Percentiles rank a stretch among this genome's conserved stretches.
These are phyloP conservation scores for Racocetra persica DNA, from an alignment of 371 early-diverging fungal genomes.

Conservation along the genomic window DNA sequence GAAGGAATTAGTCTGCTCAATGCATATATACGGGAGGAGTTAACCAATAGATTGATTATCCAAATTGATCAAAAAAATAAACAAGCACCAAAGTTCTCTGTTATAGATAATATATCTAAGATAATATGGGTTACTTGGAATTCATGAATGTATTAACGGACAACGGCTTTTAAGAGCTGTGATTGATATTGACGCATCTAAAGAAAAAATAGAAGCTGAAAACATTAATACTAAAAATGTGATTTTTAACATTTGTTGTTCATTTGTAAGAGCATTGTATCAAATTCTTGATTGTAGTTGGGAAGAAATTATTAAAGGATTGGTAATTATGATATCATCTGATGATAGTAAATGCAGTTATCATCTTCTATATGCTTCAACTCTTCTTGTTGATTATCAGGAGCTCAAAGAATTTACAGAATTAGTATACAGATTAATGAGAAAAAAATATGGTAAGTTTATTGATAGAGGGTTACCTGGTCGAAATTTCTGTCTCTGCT, in stretches of 20 bases:
- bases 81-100: not conserved
- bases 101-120: slow-evolving; percentile 32
- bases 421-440: slow-evolving; percentile 30
- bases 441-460: slow-evolving; percentile 35
- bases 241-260: slow-evolving; percentile 27
- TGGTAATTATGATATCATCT: slow-evolving; percentile 24
- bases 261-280: slow-evolving; percentile 34
- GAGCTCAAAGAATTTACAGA: slow-evolving; percentile 36
- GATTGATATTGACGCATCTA: slow-evolving; percentile 16
- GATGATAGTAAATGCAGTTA: no score
- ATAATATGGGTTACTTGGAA: slow-evolving; percentile 17
- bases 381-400: slow-evolving; percentile 35
- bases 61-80: not conserved
- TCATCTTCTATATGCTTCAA: slow-evolving; percentile 32
- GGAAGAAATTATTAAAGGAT: slow-evolving; percentile 31
- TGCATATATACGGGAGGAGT: slow-evolving; percentile 23
- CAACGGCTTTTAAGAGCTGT: slow-evolving; percentile 32
- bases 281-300: slow-evolving; percentile 30
- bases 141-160: slow-evolving; percentile 40
- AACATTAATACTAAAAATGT: not conserved
- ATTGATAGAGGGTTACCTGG: slow-evolving; percentile 27
- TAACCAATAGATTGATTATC: slow-evolving; percentile 28
- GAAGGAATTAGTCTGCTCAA: slow-evolving; percentile 29
- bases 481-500: slow-evolving; percentile 11
- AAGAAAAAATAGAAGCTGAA: slow-evolving; percentile 6